These are phyloP conservation scores for Ustilago loliicola DNA, from an alignment of 1,284 basidiomycete species.

Conservation along the genomic window DNA sequence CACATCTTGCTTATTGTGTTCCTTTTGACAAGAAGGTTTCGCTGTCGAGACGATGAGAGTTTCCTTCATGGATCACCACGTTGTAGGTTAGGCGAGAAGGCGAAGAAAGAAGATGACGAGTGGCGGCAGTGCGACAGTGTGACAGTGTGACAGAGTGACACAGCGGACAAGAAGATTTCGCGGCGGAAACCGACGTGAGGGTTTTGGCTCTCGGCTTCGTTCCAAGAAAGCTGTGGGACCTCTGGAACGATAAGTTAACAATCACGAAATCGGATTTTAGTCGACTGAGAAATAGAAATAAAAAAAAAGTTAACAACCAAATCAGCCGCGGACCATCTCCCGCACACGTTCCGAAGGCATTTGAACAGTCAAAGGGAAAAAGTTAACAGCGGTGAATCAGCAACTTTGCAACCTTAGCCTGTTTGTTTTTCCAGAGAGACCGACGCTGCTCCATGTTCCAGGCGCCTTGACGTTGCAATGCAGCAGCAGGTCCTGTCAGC, in stretches of 20 bases:
- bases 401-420: not conserved
- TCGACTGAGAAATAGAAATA: not conserved
- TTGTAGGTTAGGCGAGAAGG: not conserved
- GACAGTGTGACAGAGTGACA: not conserved
- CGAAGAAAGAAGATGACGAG: not conserved
- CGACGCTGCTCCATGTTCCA: not conserved
- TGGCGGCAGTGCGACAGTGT: too few relatives aligned
- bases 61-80: not conserved
- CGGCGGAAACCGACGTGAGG: slow-evolving; percentile 7
- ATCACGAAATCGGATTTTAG: not conserved
- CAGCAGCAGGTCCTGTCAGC: not conserved
- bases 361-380: slow-evolving; percentile 1
- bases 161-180: not conserved
- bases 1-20: too few relatives aligned
- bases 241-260: slow-evolving; percentile 53
- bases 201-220: not conserved
- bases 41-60: too few relatives aligned
- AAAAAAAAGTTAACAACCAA: slow-evolving; percentile 12
- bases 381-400: slow-evolving; percentile 12
- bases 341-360: not conserved
- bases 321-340: slow-evolving; percentile 13
- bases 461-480: not conserved
- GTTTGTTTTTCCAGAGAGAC: not conserved
- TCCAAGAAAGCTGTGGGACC: slow-evolving; percentile 24
- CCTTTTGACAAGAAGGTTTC: too few relatives aligned